A percentile compares a stretch with the other conserved stretches of the same genome.
Evolutionary conservation across 164 flowering plant species (phyloP).

Genomic region (Tetrastigma voinierianum): DNA sequence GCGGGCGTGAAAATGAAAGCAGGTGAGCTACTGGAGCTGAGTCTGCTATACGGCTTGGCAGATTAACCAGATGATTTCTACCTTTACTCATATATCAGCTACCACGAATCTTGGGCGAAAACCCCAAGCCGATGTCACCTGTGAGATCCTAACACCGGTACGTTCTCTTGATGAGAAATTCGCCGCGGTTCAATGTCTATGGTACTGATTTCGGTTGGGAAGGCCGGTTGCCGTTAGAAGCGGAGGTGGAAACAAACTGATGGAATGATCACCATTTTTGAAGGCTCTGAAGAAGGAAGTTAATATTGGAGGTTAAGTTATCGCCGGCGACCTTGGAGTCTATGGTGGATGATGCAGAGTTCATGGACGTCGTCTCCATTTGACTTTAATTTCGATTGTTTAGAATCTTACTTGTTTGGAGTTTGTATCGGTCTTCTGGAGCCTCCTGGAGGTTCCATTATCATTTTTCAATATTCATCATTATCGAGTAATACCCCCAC

Average conservation of each 20-base stretch:
- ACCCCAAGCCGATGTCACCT: not conserved
- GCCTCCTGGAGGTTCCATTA: no score
- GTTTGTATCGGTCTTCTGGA: no score
- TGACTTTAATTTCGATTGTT: no score
- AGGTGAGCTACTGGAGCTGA: no score
- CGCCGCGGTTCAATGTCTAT: constrained; percentile 37
- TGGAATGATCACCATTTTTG: constrained; percentile 21
- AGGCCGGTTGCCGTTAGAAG: constrained; percentile 30
- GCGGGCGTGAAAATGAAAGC: no score
- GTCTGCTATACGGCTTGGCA: no score
- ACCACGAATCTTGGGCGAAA: not conserved
- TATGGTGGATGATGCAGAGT: constrained; percentile 23
- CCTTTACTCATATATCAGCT: no score
- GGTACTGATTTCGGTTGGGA: constrained; percentile 50
- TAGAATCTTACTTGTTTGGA: no score
- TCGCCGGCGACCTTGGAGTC: constrained; percentile 8
- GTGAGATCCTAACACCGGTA: no score
- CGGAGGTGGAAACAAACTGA: constrained; percentile 25
- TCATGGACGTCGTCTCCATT: constrained; percentile 11
- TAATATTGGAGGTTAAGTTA: constrained; percentile 25
- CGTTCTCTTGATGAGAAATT: constrained; percentile 15
- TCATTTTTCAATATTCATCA: no score
- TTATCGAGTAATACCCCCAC: no score
- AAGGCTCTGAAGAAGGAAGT: constrained; percentile 26
- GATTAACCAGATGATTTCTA: no score